These are phyloP conservation scores for Rosa chinensis DNA, from an alignment of 306 rosid genomes.

Conservation along the genomic window DNA sequence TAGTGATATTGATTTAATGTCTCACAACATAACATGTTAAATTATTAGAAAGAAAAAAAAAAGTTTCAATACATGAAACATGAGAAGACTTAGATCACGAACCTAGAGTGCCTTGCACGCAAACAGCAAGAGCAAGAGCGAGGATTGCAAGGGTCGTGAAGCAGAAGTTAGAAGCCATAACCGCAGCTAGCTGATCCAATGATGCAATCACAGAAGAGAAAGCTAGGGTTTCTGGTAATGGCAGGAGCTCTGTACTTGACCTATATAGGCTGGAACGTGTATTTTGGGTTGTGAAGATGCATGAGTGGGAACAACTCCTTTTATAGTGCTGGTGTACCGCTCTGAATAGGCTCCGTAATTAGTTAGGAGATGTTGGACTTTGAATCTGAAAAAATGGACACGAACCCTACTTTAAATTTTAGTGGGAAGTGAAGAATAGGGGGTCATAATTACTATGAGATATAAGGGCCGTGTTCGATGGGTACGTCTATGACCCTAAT, in stretches of 20 bases:
- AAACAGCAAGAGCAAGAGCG: constrained; percentile 35
- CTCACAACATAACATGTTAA: background rate
- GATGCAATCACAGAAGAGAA: background rate
- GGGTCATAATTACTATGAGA: background rate
- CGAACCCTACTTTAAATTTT: constrained; percentile 24
- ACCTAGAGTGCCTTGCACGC: constrained; percentile 55
- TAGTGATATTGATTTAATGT: background rate
- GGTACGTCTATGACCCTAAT: background rate
- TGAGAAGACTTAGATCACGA: background rate
- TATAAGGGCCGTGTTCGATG: background rate
- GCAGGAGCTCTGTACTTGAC: background rate
- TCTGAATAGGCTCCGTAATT: background rate
- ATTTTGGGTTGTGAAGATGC: constrained; percentile 1
- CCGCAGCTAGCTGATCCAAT: background rate
- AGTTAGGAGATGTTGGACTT: constrained; percentile 5
- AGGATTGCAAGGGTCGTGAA: constrained; percentile 34
- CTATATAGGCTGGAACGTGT: background rate
- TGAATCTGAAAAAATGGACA: background rate
- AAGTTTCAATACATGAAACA: background rate
- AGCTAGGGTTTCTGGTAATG: background rate
- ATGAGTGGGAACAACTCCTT: background rate
- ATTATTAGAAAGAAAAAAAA: background rate
- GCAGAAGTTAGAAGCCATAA: constrained; percentile 50
- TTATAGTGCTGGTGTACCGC: constrained; percentile 1
- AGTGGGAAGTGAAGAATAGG: background rate